These are phyloP conservation scores for Silene coronaria DNA, from an alignment of 179 eudicot species.

Conservation along the genomic window DNA sequence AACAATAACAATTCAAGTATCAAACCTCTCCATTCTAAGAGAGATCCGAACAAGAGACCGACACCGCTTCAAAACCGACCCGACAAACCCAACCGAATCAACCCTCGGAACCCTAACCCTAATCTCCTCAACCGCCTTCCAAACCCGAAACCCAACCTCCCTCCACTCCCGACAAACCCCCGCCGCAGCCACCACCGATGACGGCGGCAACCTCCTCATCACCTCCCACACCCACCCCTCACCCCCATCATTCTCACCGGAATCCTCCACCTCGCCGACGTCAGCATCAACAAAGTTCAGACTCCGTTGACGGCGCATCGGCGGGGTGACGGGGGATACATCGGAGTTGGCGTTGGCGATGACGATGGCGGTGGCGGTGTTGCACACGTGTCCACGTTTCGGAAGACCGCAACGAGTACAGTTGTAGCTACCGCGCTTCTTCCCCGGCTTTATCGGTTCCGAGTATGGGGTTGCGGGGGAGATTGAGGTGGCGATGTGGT, in stretches of 20 bases:
- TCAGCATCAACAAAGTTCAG: too few species aligned
- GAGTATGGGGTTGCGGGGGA: slow-evolving; percentile 31
- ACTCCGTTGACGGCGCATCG: too few species aligned
- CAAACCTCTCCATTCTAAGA: slow-evolving; percentile 77
- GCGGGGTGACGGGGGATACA: too few species aligned
- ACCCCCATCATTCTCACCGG: slow-evolving; percentile 35
- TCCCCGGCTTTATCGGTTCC: slow-evolving; percentile 31
- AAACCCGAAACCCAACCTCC: slow-evolving; percentile 50
- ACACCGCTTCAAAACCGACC: slow-evolving; percentile 70
- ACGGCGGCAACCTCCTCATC: slow-evolving; percentile 61
- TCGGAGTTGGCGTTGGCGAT: too few species aligned
- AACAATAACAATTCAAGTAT: neutral
- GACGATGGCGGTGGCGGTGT: slow-evolving; percentile 20
- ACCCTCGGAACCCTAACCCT: slow-evolving; percentile 64
- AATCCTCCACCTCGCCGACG: slow-evolving; percentile 15
- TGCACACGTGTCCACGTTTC: slow-evolving; percentile 72
- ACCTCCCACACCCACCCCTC: slow-evolving; percentile 64
- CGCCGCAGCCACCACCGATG: slow-evolving; percentile 58
- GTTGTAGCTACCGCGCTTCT: slow-evolving; percentile 72
- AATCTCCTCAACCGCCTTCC: slow-evolving; percentile 74
- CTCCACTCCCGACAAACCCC: slow-evolving; percentile 85
- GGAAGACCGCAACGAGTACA: slow-evolving; percentile 87
- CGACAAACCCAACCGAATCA: slow-evolving; percentile 56
- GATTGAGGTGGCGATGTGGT: slow-evolving; percentile 51
- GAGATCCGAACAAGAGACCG: slow-evolving; percentile 58